Conservation (phyloP, 805 yeast genomes). For the Metschnikowia lunata region DNA sequence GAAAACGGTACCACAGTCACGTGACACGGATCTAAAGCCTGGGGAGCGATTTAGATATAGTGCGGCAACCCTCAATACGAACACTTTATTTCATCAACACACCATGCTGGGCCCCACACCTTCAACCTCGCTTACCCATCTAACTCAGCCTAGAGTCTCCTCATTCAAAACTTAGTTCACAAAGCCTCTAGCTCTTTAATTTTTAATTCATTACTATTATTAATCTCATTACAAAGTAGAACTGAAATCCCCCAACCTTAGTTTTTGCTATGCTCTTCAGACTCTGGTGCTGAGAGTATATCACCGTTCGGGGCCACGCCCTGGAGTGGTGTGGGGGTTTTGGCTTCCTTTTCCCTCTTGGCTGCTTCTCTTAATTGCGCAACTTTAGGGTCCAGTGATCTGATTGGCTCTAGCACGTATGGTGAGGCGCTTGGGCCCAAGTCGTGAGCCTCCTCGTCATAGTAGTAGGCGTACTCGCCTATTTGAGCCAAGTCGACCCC, state of each 20-base stretch:
- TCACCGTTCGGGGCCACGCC: conserved; percentile 15
- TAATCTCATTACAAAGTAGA: too few relatives aligned
- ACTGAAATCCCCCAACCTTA: not conserved
- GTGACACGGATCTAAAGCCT: too few relatives aligned
- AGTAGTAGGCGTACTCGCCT: conserved; percentile 80
- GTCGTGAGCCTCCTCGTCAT: conserved; percentile 46
- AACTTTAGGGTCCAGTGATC: conserved; percentile 48
- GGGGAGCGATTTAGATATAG: too few relatives aligned
- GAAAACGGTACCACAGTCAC: too few relatives aligned
- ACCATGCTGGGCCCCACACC: too few relatives aligned
- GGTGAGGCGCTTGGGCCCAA: conserved; percentile 27
- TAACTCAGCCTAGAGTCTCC: too few relatives aligned
- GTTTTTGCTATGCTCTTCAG: conserved; percentile 14
- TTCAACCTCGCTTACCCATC: too few relatives aligned
- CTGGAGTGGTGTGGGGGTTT: conserved; percentile 2
- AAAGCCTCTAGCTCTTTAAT: too few relatives aligned
- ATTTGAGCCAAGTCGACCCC: conserved; percentile 90
- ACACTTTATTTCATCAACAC: too few relatives aligned
- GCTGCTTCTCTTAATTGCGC: conserved; percentile 30
- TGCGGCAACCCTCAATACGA: too few relatives aligned
- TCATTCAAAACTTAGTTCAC: too few relatives aligned
- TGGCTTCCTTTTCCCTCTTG: conserved; percentile 13
- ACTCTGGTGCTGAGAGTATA: conserved; percentile 12
- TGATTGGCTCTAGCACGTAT: conserved; percentile 73
- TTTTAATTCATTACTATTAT: too few relatives aligned